Conservation (phyloP, 805 yeast genomes). For the Barnettozyma wickerhamii region DNA sequence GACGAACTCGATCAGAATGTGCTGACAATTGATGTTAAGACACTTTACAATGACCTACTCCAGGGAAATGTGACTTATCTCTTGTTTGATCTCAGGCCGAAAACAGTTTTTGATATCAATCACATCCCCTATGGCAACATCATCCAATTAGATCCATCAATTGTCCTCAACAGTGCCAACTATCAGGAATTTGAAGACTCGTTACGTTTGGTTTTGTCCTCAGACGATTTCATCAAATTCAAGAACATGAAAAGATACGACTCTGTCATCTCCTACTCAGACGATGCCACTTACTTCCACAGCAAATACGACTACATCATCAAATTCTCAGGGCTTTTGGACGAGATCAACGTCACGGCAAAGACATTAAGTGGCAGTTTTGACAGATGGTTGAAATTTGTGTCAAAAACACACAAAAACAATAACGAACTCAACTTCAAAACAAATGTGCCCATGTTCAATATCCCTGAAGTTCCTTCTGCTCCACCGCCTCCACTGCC, state of each 20-base stretch:
- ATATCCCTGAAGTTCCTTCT: conserved; percentile 24
- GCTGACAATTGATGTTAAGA: conserved; percentile 41
- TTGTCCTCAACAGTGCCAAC: conserved; percentile 29
- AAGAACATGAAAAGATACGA: conserved; percentile 29
- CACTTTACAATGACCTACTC: conserved; percentile 37
- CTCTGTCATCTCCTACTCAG: conserved; percentile 36
- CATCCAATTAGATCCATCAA: conserved; percentile 38
- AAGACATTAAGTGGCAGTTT: conserved; percentile 40
- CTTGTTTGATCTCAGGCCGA: conserved; percentile 37
- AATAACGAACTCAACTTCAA: conserved; percentile 18
- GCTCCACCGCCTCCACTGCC: conserved; percentile 23
- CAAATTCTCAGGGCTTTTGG: conserved; percentile 25
- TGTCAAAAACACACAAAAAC: conserved; percentile 27
- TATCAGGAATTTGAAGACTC: conserved; percentile 26
- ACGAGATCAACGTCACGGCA: conserved; percentile 13
- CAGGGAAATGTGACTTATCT: conserved; percentile 38
- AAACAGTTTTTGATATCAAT: conserved; percentile 27
- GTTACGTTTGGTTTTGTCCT: not conserved
- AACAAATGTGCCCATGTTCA: conserved; percentile 23
- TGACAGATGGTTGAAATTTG: conserved; percentile 36
- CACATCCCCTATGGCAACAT: conserved; percentile 36
- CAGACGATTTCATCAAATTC: conserved; percentile 21
- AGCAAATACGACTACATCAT: conserved; percentile 30
- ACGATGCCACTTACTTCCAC: conserved; percentile 29
- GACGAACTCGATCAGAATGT: conserved; percentile 38